These are phyloP conservation scores for Agastache rugosa DNA, from an alignment of 257 asterid genomes.

Conservation along the genomic window DNA sequence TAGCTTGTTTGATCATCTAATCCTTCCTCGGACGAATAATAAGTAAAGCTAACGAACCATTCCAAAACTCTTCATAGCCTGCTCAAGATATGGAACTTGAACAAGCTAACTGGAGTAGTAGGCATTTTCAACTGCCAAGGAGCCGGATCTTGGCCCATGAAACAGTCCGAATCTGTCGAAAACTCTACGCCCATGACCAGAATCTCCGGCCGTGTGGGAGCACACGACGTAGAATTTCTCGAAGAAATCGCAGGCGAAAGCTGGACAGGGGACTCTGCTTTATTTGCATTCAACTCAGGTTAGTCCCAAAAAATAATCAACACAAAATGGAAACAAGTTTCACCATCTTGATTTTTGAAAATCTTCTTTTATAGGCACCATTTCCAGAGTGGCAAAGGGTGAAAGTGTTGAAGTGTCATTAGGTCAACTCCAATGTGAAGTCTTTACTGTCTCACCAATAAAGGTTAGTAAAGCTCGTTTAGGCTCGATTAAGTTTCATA, in stretches of 20 bases:
- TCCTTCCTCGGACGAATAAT: not conserved
- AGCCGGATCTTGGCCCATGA: slow-evolving; percentile 64
- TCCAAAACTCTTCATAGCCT: slow-evolving; percentile 36
- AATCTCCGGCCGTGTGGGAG: slow-evolving; percentile 49
- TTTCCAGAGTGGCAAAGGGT: slow-evolving; percentile 46
- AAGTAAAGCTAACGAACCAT: not conserved
- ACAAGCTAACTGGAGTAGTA: slow-evolving; percentile 59
- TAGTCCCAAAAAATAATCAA: not conserved
- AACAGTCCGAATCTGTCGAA: slow-evolving; percentile 37
- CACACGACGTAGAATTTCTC: slow-evolving; percentile 59
- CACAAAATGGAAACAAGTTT: not conserved
- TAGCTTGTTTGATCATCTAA: no score
- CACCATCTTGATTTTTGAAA: not conserved
- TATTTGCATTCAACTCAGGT: slow-evolving; percentile 60
- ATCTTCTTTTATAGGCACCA: slow-evolving; percentile 43
- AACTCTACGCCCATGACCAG: not conserved
- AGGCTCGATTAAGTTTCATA: not conserved
- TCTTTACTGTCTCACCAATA: slow-evolving; percentile 62
- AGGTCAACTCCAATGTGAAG: slow-evolving; percentile 52
- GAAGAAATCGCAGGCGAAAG: slow-evolving; percentile 53
- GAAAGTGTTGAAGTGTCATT: slow-evolving; percentile 45
- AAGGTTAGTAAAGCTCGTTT: slow-evolving; percentile 41
- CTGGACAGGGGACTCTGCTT: slow-evolving; percentile 55
- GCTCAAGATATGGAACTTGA: slow-evolving; percentile 82
- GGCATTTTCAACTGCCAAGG: slow-evolving; percentile 86